Conservation (phyloP, 768 basidiomycete species). For the Serendipita sp. region DNA sequence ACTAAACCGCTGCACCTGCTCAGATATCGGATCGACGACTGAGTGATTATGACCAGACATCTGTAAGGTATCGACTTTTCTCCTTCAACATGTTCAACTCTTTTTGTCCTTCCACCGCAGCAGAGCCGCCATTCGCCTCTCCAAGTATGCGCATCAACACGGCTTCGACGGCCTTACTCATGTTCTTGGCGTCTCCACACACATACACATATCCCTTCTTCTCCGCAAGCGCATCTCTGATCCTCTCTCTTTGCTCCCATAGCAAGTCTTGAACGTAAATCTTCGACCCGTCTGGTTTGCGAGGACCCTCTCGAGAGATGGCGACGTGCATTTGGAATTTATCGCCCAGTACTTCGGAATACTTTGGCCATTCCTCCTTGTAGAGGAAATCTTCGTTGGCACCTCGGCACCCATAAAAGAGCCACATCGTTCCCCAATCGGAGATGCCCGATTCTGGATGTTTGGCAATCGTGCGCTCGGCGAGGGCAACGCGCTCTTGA, state of each 20-base stretch:
- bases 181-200: constrained; percentile 91
- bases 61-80: constrained; percentile 67
- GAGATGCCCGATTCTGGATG: constrained; percentile 83
- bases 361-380: constrained; percentile 86
- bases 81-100: constrained; percentile 76
- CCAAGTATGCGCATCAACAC: constrained; percentile 68
- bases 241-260: constrained; percentile 67
- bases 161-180: constrained; percentile 93
- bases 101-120: constrained; percentile 71
- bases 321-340: constrained; percentile 82
- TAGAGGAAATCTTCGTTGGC: constrained; percentile 86
- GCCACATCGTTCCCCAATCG: constrained; percentile 88
- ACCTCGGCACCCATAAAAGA: constrained; percentile 93
- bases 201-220: constrained; percentile 97
- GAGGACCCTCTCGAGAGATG: constrained; percentile 73
- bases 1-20: no score
- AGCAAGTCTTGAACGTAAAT: constrained; percentile 98
- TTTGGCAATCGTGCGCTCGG: constrained; percentile 87
- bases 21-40: no score
- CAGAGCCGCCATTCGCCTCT: constrained; percentile 83
- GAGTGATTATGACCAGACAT: constrained; percentile 64
- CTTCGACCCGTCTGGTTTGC: constrained; percentile 77
- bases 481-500: constrained; percentile 93
- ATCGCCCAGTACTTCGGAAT: constrained; percentile 70
- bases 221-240: constrained; percentile 79